Conservation (phyloP, 805 yeast genomes). For the Phaffomyces opuntiae region DNA sequence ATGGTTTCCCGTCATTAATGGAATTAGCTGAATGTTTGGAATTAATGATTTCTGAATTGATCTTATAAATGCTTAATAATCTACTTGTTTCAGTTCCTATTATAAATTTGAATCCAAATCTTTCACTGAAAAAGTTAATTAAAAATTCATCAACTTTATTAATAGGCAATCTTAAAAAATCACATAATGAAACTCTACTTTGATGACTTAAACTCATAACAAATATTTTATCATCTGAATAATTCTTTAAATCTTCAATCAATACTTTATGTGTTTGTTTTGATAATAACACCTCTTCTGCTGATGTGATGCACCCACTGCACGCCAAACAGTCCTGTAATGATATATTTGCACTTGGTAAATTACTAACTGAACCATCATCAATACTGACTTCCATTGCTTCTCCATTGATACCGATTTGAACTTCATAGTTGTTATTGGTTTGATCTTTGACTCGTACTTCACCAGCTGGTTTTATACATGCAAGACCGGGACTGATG, state of each 20-base stretch:
- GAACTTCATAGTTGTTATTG: conserved; percentile 37
- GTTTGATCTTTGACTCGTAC: conserved; percentile 21
- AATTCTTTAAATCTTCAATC: conserved; percentile 44
- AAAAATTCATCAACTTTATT: conserved; percentile 56
- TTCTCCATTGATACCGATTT: conserved; percentile 49
- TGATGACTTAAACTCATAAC: conserved; percentile 84
- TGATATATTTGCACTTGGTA: conserved; percentile 81
- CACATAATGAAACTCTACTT: conserved; percentile 73
- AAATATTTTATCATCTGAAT: conserved; percentile 35
- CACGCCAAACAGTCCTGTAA: conserved; percentile 93
- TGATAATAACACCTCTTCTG: conserved; percentile 90
- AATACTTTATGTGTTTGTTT: conserved; percentile 85
- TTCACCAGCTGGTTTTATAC: conserved; percentile 76
- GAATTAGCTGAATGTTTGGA: conserved; percentile 4
- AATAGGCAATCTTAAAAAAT: conserved; percentile 49
- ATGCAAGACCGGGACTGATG: conserved; percentile 89
- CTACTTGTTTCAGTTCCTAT: conserved; percentile 86
- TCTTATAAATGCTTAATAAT: conserved; percentile 49
- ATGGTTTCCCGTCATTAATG: conserved; percentile 2
- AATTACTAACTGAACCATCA: conserved; percentile 34
- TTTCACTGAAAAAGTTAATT: conserved; percentile 46
- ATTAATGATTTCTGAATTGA: conserved; percentile 33
- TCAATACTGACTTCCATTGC: conserved; percentile 65
- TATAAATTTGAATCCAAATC: conserved; percentile 62
- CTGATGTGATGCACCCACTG: conserved; percentile 93